Evolutionary conservation across 2,329 filamentous ascomycete species (phyloP).

Genomic region (Seiridium unicorne): DNA sequence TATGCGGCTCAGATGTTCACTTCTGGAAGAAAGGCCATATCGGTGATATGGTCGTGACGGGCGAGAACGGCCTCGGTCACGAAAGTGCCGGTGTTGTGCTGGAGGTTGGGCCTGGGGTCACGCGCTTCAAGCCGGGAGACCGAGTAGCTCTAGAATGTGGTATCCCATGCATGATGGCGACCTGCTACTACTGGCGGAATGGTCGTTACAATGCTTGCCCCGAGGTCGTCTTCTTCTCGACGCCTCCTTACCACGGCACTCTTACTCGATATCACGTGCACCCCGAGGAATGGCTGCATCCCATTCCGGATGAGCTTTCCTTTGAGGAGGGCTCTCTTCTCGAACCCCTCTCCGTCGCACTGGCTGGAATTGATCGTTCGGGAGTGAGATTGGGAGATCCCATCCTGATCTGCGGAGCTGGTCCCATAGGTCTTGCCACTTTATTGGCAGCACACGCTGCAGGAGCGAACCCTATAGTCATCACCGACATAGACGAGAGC

Average conservation of each 20-base stretch:
- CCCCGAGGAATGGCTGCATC: constrained; percentile 36
- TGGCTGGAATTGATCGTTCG: constrained; percentile 39
- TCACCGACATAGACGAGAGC: constrained; percentile 18
- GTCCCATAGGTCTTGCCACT: constrained; percentile 34
- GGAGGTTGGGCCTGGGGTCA: constrained; percentile 15
- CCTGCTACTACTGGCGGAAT: constrained; percentile 31
- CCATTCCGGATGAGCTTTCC: constrained; percentile 31
- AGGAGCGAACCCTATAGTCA: constrained; percentile 39
- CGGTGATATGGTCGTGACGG: constrained; percentile 13
- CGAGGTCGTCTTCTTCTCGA: not conserved
- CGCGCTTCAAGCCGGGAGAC: constrained; percentile 18
- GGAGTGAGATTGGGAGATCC: constrained; percentile 35
- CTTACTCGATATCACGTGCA: constrained; percentile 33
- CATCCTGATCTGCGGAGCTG: constrained; percentile 32
- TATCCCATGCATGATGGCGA: constrained; percentile 27
- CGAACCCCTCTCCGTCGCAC: constrained; percentile 45
- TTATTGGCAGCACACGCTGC: constrained; percentile 40
- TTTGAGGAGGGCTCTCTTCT: constrained; percentile 43
- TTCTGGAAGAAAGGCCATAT: constrained; percentile 22
- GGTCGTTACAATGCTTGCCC: constrained; percentile 39
- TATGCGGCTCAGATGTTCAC: constrained; percentile 52
- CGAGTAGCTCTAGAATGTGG: constrained; percentile 31
- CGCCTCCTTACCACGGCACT: constrained; percentile 35
- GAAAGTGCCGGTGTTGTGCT: constrained; percentile 21
- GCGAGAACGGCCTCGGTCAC: constrained; percentile 24